Evolutionary conservation across 208 protist species (phyloP), one percentile per base, ranked within the genome.

Genomic region (Lotmaria passim): DNA sequence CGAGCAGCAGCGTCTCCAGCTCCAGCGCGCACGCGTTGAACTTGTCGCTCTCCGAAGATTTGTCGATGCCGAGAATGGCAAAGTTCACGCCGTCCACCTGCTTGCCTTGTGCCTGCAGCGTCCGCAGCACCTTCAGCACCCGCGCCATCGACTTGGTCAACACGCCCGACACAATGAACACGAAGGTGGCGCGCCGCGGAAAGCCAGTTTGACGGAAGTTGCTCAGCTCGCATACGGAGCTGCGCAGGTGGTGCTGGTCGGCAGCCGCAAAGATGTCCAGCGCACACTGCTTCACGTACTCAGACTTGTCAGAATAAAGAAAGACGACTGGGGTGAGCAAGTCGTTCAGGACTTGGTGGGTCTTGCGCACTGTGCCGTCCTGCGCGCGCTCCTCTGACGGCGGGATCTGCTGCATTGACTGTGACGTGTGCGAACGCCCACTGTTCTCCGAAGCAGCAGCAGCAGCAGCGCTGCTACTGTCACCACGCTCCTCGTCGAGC

Each of bases 11-110:
- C n/a, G 69, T 82, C 71, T 89, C 80, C 21, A 89, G 51, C 70
- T 86, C 80, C 43, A 86, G 63, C 31, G 80, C 75, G 41, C 68
- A 84, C 1, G 67, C 64, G 60, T 89, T 89, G 44, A 86, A 89
- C 33, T 75, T 69, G 30, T 76, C 80, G 36, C 68, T 81, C 31
- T 62, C 53, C 0, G 80, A 70, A 7, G 63, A 39, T 26, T 83
- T 70, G 59, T 80, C 70, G 48, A 89, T 82, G 48, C 83, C 80
- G 17, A 89, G 73, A 21, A 89, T 80, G 28, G 83, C 79, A 47
- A 89, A 89, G 30, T 69, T 74, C 4, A 86, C 83, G 38, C 64
- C 61, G 48, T 68, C 50, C 28, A 86, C 51, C 34, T 56, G 17
- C 30, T 61, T 69, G 24, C 48, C 61, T 21, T 84, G 69, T 2